phyloP scores from a whole-genome alignment of 2,329 filamentous ascomycete species.

The Graphiopsis chlorocephala region DNA sequence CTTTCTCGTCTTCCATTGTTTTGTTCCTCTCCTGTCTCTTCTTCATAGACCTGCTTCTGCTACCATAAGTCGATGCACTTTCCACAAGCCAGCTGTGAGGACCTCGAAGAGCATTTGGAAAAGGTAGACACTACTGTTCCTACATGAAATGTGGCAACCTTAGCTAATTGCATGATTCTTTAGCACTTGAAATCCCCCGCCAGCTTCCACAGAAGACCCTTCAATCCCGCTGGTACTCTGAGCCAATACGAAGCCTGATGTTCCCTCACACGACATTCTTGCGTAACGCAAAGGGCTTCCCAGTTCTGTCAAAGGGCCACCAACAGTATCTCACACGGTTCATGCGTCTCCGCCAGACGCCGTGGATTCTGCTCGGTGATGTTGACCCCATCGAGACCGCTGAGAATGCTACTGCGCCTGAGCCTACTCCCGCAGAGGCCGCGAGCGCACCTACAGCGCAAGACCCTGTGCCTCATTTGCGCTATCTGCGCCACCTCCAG shows the following conservation, averaged over 20 bases:
- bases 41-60: background rate
- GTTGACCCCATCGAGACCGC: slow-evolving; percentile 48
- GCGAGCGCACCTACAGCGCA: slow-evolving; percentile 45
- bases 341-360: slow-evolving; percentile 55
- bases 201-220: slow-evolving; percentile 56
- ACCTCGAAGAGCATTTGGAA: background rate
- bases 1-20: slow-evolving; percentile 3
- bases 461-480: slow-evolving; percentile 62
- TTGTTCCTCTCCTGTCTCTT: slow-evolving; percentile 2
- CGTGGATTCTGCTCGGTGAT: slow-evolving; percentile 61
- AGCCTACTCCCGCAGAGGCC: slow-evolving; percentile 69
- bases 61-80: background rate
- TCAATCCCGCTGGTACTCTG: slow-evolving; percentile 62
- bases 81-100: background rate
- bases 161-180: background rate
- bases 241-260: slow-evolving; percentile 57
- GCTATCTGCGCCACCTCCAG: slow-evolving; percentile 82
- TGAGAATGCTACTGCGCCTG: slow-evolving; percentile 13
- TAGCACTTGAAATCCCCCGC: slow-evolving; percentile 58
- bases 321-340: slow-evolving; percentile 57
- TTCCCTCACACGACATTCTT: slow-evolving; percentile 55
- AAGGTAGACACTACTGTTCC: background rate
- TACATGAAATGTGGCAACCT: background rate
- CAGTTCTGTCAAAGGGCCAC: slow-evolving; percentile 57
- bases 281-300: slow-evolving; percentile 58